Evolutionary conservation across 2,329 filamentous ascomycete species (phyloP).

Genomic region (Aspergillus sp.): DNA sequence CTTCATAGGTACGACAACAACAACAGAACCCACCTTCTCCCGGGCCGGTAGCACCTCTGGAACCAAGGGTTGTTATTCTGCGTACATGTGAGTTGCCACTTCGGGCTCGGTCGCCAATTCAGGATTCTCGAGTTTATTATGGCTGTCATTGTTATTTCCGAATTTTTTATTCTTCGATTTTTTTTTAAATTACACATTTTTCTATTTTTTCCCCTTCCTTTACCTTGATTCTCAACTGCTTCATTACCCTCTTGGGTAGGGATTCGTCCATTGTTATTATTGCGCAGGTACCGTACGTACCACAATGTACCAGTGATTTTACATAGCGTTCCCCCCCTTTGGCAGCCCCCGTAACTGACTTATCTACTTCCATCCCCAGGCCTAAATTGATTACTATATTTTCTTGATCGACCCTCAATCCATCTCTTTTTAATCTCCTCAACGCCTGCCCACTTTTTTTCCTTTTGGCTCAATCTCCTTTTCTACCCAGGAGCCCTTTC

Average conservation of each 20-base stretch:
- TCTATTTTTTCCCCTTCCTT: conserved; percentile 4
- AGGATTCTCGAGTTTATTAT: background rate
- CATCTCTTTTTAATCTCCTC: conserved; percentile 19
- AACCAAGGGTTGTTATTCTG: background rate
- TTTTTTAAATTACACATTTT: background rate
- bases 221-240: background rate
- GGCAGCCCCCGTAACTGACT: background rate
- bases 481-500: conserved; percentile 11
- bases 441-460: conserved; percentile 13
- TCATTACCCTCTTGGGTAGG: too few relatives aligned
- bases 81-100: conserved; percentile 14
- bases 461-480: conserved; percentile 2
- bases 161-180: background rate
- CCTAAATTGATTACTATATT: conserved; percentile 1
- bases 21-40: too few relatives aligned
- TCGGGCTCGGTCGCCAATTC: conserved; percentile 9
- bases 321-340: background rate
- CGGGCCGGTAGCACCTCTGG: background rate
- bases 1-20: too few relatives aligned
- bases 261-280: too few relatives aligned
- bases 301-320: background rate
- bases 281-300: background rate
- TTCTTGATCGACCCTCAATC: conserved; percentile 19
- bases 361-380: conserved; percentile 3
- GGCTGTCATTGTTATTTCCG: background rate